Evolutionary conservation across 345 rosid species (phyloP).

Genomic region (Acer saccharum): DNA sequence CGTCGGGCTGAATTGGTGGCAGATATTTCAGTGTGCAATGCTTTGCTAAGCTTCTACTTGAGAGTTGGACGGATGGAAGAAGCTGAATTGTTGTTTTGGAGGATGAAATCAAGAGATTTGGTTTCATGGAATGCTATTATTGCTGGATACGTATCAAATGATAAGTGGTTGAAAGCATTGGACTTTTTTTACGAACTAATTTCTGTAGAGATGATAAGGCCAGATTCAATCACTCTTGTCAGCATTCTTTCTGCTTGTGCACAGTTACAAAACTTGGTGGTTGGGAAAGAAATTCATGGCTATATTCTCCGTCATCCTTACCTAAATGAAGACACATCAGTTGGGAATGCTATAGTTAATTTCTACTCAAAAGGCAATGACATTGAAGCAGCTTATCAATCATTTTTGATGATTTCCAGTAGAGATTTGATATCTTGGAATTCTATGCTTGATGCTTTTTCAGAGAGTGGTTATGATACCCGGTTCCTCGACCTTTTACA

Average conservation of each 20-base stretch:
- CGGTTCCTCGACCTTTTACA: constrained; percentile 49
- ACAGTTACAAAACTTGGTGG: constrained; percentile 36
- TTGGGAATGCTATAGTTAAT: constrained; percentile 55
- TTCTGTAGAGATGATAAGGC: constrained; percentile 34
- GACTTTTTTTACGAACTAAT: constrained; percentile 52
- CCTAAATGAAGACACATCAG: constrained; percentile 41
- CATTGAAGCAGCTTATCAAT: constrained; percentile 47
- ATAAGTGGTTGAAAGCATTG: constrained; percentile 63
- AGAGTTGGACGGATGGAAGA: constrained; percentile 52
- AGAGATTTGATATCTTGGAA: constrained; percentile 72
- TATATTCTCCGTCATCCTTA: constrained; percentile 44
- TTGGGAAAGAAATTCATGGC: constrained; percentile 59
- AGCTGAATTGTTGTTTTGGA: constrained; percentile 63
- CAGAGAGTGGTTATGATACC: constrained; percentile 34
- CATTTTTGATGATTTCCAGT: constrained; percentile 40
- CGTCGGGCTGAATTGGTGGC: constrained; percentile 48
- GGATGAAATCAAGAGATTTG: constrained; percentile 68
- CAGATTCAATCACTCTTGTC: constrained; percentile 66
- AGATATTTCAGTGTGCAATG: constrained; percentile 65
- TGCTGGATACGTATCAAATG: constrained; percentile 69
- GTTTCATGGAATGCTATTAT: constrained; percentile 86
- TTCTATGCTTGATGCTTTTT: constrained; percentile 55
- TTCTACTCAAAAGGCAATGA: constrained; percentile 67
- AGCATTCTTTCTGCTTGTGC: constrained; percentile 77
- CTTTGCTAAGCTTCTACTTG: constrained; percentile 73